Evolutionary conservation across 2,329 filamentous ascomycete genomes (phyloP).

Genomic region (Sodiomyces alkalinus): DNA sequence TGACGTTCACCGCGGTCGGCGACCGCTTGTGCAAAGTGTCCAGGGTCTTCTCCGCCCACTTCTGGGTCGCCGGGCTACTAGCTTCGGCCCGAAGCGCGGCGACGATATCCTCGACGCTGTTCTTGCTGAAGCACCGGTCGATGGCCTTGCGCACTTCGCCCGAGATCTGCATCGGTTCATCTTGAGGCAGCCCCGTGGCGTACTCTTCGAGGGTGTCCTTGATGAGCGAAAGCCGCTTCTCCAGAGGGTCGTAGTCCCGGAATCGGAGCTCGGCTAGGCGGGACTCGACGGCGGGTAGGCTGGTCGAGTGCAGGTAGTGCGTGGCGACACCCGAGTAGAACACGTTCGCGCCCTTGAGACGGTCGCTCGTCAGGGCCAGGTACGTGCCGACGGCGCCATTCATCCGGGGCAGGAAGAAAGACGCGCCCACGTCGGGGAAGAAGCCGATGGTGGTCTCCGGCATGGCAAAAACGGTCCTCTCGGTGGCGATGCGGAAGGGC

Average conservation of each 20-base stretch:
- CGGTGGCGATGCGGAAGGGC: slow-evolving; percentile 90
- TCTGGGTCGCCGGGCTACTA: slow-evolving; percentile 36
- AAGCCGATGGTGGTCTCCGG: slow-evolving; percentile 97
- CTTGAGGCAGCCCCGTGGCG: slow-evolving; percentile 66
- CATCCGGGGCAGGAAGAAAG: slow-evolving; percentile 87
- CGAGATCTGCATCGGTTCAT: slow-evolving; percentile 50
- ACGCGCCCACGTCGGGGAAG: slow-evolving; percentile 94
- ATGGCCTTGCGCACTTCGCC: slow-evolving; percentile 65
- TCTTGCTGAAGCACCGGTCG: slow-evolving; percentile 64
- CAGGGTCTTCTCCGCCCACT: slow-evolving; percentile 70
- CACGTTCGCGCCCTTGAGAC: slow-evolving; percentile 66
- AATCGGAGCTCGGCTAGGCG: slow-evolving; percentile 84
- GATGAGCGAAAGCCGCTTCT: slow-evolving; percentile 54
- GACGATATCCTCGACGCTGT: slow-evolving; percentile 56
- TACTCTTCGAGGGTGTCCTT: slow-evolving; percentile 87
- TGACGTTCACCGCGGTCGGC: slow-evolving; percentile 74
- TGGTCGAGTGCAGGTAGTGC: slow-evolving; percentile 88
- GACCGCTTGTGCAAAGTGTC: slow-evolving; percentile 63
- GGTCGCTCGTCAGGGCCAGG: slow-evolving; percentile 79
- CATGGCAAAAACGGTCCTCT: slow-evolving; percentile 94
- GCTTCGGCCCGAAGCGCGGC: slow-evolving; percentile 42
- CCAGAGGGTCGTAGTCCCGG: slow-evolving; percentile 53
- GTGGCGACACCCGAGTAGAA: slow-evolving; percentile 89
- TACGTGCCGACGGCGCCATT: slow-evolving; percentile 81
- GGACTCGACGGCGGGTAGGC: slow-evolving; percentile 64